A percentile compares a stretch with the other conserved stretches of the same genome.
Evolutionary conservation across 225 moss, liverwort and hornwort genomes (phyloP).

Genomic region (Pleurozium schreberi): DNA sequence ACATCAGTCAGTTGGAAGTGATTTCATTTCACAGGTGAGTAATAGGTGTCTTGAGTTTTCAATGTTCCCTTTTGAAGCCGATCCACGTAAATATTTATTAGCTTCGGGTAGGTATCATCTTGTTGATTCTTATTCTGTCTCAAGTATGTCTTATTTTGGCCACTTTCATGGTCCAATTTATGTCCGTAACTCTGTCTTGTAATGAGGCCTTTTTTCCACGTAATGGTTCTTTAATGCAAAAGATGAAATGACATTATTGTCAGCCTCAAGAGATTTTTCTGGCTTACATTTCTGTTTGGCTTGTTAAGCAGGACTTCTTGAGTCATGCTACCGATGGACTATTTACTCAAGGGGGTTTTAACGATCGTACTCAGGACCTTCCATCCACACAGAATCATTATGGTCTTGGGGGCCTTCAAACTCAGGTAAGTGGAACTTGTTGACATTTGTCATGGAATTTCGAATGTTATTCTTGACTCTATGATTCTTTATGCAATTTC

Average conservation of each 20-base stretch:
- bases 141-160: background rate
- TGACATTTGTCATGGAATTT: background rate
- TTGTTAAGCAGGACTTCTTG: slow-evolving; percentile 64
- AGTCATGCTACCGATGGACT: slow-evolving; percentile 81
- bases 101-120: background rate
- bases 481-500: background rate
- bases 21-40: slow-evolving; percentile 40
- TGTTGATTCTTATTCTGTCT: background rate
- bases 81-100: background rate
- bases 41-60: background rate
- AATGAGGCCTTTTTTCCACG: background rate
- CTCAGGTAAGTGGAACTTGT: slow-evolving; percentile 45
- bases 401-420: slow-evolving; percentile 77
- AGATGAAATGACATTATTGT: background rate
- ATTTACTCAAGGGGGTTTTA: slow-evolving; percentile 82
- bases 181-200: background rate
- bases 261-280: background rate
- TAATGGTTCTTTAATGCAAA: background rate
- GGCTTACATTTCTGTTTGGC: background rate
- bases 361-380: slow-evolving; percentile 83
- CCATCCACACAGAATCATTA: slow-evolving; percentile 83
- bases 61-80: background rate
- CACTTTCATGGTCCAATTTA: background rate
- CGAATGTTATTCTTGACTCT: background rate
- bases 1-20: slow-evolving; percentile 57